Conservation (phyloP, 2,329 filamentous ascomycete species). For the Beauveria caledonica region DNA sequence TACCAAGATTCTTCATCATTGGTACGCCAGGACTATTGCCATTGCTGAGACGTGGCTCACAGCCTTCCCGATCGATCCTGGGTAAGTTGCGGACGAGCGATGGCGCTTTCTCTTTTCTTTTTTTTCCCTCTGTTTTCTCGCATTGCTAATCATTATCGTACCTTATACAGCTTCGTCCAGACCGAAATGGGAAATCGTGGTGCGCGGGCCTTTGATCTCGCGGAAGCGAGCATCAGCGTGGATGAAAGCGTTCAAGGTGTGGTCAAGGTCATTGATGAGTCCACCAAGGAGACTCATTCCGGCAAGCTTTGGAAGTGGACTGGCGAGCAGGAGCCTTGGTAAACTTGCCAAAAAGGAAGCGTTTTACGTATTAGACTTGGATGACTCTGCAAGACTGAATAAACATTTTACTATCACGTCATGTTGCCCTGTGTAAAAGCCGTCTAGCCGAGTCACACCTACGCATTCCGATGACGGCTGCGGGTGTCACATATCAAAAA, state of each 20-base stretch:
- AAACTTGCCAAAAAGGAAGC: background rate
- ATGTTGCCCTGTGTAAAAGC: too few species aligned
- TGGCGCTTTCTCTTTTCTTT: too few species aligned
- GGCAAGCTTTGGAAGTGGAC: slow-evolving; percentile 3
- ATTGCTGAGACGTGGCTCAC: slow-evolving; percentile 25
- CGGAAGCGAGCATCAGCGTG: slow-evolving; percentile 25
- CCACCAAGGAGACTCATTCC: background rate
- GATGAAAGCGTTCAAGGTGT: slow-evolving; percentile 15
- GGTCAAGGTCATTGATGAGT: slow-evolving; percentile 3
- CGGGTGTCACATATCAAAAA: too few species aligned
- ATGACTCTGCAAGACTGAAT: too few species aligned
- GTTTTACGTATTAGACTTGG: too few species aligned
- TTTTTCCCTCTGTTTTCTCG: too few species aligned
- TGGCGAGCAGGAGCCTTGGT: background rate
- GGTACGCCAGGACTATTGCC: slow-evolving; percentile 22
- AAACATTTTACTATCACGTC: too few species aligned
- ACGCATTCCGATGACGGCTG: too few species aligned
- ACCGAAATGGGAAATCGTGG: slow-evolving; percentile 33
- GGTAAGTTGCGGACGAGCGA: slow-evolving; percentile 11
- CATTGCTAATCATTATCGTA: background rate
- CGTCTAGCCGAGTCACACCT: too few species aligned
- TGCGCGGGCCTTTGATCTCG: slow-evolving; percentile 23
- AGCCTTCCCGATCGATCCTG: slow-evolving; percentile 21
- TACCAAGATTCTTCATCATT: slow-evolving; percentile 29
- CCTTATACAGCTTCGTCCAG: slow-evolving; percentile 25